Percentiles rank a stretch among this genome's conserved stretches.
These are phyloP conservation scores for Colletotrichum tropicicola DNA, from an alignment of 2,329 filamentous ascomycete genomes.

Conservation along the genomic window DNA sequence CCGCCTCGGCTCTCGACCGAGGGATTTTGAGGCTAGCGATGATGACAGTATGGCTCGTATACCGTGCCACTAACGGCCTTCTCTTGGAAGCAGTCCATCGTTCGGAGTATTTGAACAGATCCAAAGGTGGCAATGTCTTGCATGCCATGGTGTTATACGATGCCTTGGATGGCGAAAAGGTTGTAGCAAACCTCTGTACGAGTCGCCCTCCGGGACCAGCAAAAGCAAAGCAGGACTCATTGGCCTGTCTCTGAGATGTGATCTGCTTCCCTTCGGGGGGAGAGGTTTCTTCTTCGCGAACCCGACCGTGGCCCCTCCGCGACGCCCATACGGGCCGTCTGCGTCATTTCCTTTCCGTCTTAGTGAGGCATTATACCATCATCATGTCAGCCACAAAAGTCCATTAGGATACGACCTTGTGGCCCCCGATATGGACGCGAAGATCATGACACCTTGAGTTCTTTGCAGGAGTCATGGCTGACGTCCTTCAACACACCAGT, in stretches of 20 bases:
- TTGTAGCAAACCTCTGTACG: no score
- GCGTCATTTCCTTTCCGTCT: neutral
- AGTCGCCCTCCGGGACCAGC: no score
- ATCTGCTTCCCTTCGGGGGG: no score
- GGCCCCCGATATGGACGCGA: neutral
- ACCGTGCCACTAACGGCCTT: neutral
- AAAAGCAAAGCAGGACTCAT: no score
- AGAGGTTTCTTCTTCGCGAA: no score
- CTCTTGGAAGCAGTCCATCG: no score
- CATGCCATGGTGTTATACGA: no score
- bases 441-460: neutral
- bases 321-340: neutral
- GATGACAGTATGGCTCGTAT: neutral
- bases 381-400: neutral
- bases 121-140: no score
- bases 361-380: neutral
- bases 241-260: no score
- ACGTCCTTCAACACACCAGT: neutral
- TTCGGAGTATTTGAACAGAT: no score
- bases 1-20: neutral
- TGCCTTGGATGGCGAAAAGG: no score
- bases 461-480: neutral
- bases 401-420: neutral
- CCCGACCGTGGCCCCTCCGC: neutral
- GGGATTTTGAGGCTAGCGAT: neutral